phyloP scores from a whole-genome alignment of 1,284 basidiomycete species.

The Gomphus sp. region DNA sequence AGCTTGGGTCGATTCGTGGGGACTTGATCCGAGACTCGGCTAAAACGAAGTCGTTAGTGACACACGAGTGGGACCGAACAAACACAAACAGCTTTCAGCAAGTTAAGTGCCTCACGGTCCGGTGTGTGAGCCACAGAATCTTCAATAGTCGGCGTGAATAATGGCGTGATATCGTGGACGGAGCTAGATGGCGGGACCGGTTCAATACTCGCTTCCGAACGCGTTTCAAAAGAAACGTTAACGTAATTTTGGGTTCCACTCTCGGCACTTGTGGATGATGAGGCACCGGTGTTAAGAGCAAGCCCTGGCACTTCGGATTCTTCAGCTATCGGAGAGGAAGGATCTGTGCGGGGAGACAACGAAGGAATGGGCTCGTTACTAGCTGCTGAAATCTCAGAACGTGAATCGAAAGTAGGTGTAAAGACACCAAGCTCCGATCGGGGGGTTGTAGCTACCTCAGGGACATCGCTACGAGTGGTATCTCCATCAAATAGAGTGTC shows the following conservation, averaged over 20 bases:
- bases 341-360: neutral
- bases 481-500: neutral
- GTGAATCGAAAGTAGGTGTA: constrained; percentile 7
- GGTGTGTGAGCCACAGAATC: neutral
- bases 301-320: neutral
- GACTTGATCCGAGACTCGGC: neutral
- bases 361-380: constrained; percentile 5
- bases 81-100: neutral
- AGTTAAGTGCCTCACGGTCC: neutral
- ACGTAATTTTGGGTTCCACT: neutral
- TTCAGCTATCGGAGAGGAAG: neutral
- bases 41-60: neutral
- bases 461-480: neutral
- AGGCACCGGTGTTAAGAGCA: neutral
- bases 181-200: constrained; percentile 1
- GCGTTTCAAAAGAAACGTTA: neutral
- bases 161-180: neutral
- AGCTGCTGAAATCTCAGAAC: constrained; percentile 2
- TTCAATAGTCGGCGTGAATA: neutral
- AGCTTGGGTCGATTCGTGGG: neutral
- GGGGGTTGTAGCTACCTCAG: constrained; percentile 4
- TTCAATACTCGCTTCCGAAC: constrained; percentile 3
- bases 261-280: neutral
- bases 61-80: neutral
- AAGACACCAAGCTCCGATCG: constrained; percentile 5